Conservation (phyloP, 116 monocot genomes). For the Posidonia oceanica region DNA sequence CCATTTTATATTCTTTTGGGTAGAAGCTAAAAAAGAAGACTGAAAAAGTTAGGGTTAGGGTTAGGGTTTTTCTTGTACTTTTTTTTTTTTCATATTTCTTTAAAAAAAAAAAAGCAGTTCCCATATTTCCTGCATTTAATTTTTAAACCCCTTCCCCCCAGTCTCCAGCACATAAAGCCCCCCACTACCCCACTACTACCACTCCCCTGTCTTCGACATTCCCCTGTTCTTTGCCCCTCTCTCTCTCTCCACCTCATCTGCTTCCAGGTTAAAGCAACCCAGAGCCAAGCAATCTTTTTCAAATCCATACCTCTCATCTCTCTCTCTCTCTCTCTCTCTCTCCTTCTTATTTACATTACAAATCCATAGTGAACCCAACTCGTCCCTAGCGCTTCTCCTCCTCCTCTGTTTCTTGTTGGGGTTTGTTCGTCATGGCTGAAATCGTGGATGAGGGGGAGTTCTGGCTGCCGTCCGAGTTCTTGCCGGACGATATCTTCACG, state of each 20-base stretch:
- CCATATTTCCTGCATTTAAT: too few relatives aligned
- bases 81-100: too few relatives aligned
- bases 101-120: too few relatives aligned
- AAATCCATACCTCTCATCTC: too few relatives aligned
- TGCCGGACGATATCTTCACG: constrained; percentile 32
- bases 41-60: neutral
- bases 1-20: too few relatives aligned
- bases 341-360: too few relatives aligned
- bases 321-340: too few relatives aligned
- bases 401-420: neutral
- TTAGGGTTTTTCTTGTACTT: neutral
- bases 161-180: neutral
- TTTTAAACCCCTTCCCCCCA: neutral
- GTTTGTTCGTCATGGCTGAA: neutral
- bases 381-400: neutral
- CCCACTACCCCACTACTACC: neutral
- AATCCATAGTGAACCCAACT: too few relatives aligned
- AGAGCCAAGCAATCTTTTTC: too few relatives aligned
- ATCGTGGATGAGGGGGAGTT: constrained; percentile 20
- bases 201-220: neutral
- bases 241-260: neutral
- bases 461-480: constrained; percentile 58
- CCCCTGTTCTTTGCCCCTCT: neutral
- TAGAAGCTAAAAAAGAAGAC: neutral
- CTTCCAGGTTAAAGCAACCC: neutral